Evolutionary conservation across 1,284 basidiomycete genomes (phyloP), one percentile per base, ranked within the genome.

Genomic region (Tilletiopsis washingtonensis): DNA sequence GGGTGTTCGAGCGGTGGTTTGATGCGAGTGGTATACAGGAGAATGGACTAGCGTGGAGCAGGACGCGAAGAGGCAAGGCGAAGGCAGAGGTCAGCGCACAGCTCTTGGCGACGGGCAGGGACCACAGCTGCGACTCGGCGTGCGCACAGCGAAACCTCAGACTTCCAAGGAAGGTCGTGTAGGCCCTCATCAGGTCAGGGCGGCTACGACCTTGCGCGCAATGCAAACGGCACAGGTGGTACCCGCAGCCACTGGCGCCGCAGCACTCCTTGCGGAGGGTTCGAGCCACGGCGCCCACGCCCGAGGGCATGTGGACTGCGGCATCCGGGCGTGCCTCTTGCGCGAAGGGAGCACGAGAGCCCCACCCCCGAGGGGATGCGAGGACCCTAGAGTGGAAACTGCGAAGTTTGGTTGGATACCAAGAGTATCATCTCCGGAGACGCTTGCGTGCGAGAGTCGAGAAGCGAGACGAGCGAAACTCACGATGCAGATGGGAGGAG

Each of bases 141-240:
- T n/a, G n/a, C n/a, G n/a, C n/a, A n/a, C n/a, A n/a, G n/a, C n/a
- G n/a, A 40, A 47, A 39, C 60, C 64, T 72, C 69, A 69, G 69
- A 72, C 69, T 71, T 72, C 69, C 69, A 72, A 72, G 69, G 69
- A 72, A 72, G 69, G 69, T 71, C 68, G n/a, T 69, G 62, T 54
- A 58, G 62, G 59, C 69, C 68, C 69, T 72, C 69, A 72, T 68
- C 59, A 51, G 53, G 62, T 62, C 69, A 72, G 57, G 61, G 66
- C 67, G 66, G 69, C 69, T 69, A 57, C 69, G 26, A 72, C 64
- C 67, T n/a, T 40, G 23, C 64, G 55, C 45, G 50, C 64, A 62
- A 72, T 69, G 50, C 69, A 62, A 67, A 57, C 68, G 61, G 66
- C 61, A n/a, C 56, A 49, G 43, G 43, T 56, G 52, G 54, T 45